Base-by-base conservation (phyloP, 371 early-diverging fungal genomes). In the Mucor indicus region DNA sequence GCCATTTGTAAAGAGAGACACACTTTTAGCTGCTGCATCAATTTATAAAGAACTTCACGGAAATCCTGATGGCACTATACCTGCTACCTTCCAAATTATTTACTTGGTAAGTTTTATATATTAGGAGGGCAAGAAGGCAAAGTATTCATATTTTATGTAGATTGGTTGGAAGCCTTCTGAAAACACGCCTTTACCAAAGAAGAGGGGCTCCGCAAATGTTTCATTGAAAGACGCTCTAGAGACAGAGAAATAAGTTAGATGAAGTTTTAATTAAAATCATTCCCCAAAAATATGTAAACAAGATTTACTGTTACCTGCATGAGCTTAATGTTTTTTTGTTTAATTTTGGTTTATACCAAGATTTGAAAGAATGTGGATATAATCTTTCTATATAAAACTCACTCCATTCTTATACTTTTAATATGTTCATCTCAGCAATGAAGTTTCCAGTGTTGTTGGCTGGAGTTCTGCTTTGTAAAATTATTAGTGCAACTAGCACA, bases 31-130 rank as follows among this genome's bases (percentile, higher is more conserved):
- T 4, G 91, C 95, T 7, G 72, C 86, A 1, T 80, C 92, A 3
- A 89, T 92, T 23, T 98, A 96, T 75, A 82, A 90, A 70, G 92
- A 91, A 47, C 57, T 95, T 45, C 87, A 96, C 49, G 95, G 94
- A 12, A 84, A 93, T 61, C 70, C 81, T 27, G 96, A 97, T 52
- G 96, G 96, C 12, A 67, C 86, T 1, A 78, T 96, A 20, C 95
- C 97, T 5, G 98, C 98, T 9, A 98, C 98, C 3, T 98, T 96
- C 68, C 92, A 93, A 60, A 80, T 95, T 39, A 73, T 84, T 25
- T 89, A 87, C 49, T 78, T 90, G 82, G 85, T 85, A 80, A 51
- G 60, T 51, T 16, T 22, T 19, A 36, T 39, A 10, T 3, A 15
- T 37, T 44, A 27, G 52, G 23, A 45, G 23, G n/a, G 12, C 6